These are phyloP conservation scores for Dactylonectria estremocensis DNA, from an alignment of 2,329 filamentous ascomycete genomes.

Conservation along the genomic window DNA sequence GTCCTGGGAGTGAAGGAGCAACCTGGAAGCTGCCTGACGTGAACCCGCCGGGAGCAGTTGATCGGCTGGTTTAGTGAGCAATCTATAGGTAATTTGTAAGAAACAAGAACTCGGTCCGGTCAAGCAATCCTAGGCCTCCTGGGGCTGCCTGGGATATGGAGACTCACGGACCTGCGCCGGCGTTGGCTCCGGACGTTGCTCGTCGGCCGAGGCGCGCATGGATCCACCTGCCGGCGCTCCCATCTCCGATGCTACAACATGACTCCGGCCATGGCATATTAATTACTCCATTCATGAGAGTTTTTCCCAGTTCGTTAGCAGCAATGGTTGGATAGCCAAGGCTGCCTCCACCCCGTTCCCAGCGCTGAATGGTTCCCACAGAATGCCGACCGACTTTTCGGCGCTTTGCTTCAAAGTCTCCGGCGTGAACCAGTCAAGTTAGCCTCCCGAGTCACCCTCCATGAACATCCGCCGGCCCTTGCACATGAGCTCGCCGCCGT, in stretches of 20 bases:
- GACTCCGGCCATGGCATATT: neutral
- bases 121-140: neutral
- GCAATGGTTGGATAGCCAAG: neutral
- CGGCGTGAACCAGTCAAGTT: constrained; percentile 11
- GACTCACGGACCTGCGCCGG: constrained; percentile 4
- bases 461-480: constrained; percentile 38
- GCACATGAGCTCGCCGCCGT: constrained; percentile 34
- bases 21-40: neutral
- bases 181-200: constrained; percentile 18
- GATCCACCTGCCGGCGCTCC: constrained; percentile 21
- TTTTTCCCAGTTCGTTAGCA: neutral
- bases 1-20: neutral
- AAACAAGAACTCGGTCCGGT: neutral
- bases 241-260: constrained; percentile 8
- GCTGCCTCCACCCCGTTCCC: neutral
- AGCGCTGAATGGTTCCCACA: neutral
- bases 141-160: constrained; percentile 6
- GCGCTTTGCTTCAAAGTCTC: neutral
- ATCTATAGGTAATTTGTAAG: constrained; percentile 1
- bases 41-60: neutral
- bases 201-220: constrained; percentile 7
- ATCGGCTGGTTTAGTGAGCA: constrained; percentile 17
- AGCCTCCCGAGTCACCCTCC: constrained; percentile 23
- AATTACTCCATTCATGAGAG: neutral
- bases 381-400: constrained; percentile 38